A percentile compares a stretch with the other conserved stretches of the same genome.
Conservation (phyloP, 352 stramenopile genomes). For the Globisporangium paddicum region DNA sequence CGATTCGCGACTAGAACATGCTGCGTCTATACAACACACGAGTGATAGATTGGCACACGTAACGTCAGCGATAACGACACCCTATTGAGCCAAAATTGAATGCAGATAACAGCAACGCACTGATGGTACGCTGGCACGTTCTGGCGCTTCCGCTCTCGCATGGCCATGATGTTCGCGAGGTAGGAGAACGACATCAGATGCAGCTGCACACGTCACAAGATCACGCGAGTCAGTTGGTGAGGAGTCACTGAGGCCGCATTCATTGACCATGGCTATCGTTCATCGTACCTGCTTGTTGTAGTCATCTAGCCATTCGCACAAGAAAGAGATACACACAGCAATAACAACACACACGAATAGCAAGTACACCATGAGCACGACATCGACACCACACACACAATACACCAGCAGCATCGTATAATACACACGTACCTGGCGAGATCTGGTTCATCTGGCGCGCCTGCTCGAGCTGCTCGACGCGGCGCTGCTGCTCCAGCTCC, state of each 20-base stretch:
- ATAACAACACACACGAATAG: not conserved
- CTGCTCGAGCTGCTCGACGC: conserved; percentile 33
- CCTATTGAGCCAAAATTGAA: not conserved
- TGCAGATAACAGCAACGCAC: not conserved
- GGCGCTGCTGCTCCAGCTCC: conserved; percentile 27
- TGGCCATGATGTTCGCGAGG: conserved; percentile 49
- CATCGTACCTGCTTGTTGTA: conserved; percentile 40
- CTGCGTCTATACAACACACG: conserved; percentile 23
- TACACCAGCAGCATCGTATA: not conserved
- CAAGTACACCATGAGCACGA: no score
- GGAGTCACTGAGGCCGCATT: no score
- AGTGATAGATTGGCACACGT: not conserved
- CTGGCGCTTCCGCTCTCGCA: conserved; percentile 33
- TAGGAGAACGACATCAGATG: conserved; percentile 51
- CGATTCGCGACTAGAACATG: conserved; percentile 27
- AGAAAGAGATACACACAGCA: no score
- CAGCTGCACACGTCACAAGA: conserved; percentile 15
- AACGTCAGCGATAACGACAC: not conserved
- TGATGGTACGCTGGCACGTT: conserved; percentile 19
- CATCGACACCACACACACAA: not conserved
- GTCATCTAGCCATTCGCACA: conserved; percentile 21
- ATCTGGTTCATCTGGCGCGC: conserved; percentile 40
- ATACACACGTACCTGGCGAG: conserved; percentile 19
- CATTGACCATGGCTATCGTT: not conserved
- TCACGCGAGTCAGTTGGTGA: not conserved